Conservation (phyloP, 106 monocot genomes). For the Vanilla planifolia region DNA sequence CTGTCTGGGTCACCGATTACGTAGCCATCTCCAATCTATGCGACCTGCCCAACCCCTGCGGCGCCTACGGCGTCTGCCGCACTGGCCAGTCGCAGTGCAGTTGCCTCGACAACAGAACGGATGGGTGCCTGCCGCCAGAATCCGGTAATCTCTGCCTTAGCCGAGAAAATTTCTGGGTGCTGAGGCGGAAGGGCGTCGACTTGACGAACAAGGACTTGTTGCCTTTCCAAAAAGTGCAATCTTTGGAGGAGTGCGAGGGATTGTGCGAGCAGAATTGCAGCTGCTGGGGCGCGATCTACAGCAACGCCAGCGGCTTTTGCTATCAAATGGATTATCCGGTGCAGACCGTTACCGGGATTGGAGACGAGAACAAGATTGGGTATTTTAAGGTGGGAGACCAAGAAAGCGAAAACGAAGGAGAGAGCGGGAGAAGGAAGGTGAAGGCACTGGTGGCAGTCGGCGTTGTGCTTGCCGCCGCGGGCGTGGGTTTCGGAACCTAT, state of each 20-base stretch:
- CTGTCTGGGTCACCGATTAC: conserved; percentile 37
- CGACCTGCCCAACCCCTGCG: conserved; percentile 45
- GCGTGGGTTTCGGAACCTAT: conserved; percentile 15
- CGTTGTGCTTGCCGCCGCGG: conserved; percentile 8
- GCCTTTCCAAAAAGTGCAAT: conserved; percentile 18
- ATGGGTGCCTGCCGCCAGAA: conserved; percentile 16
- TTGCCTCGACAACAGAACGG: conserved; percentile 19
- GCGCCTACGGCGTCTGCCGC: conserved; percentile 48
- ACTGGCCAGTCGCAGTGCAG: conserved; percentile 15
- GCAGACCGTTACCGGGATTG: conserved; percentile 44
- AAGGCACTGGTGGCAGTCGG: conserved; percentile 18
- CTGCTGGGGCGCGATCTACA: conserved; percentile 85
- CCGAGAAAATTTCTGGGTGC: conserved; percentile 21
- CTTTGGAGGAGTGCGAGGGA: conserved; percentile 63
- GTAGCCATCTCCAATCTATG: conserved; percentile 29
- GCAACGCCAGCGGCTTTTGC: conserved; percentile 47
- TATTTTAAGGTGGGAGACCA: conserved; percentile 65
- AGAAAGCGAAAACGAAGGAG: not conserved
- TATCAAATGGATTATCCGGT: conserved; percentile 64
- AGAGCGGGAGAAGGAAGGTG: not conserved
- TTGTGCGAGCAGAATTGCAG: conserved; percentile 63
- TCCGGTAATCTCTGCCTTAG: conserved; percentile 37
- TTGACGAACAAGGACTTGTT: conserved; percentile 65
- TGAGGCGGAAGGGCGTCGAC: conserved; percentile 62
- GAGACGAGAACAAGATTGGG: conserved; percentile 37